Base-by-base conservation (phyloP, 208 protist genomes). In the Acanthamoeba culbertsoni region DNA sequence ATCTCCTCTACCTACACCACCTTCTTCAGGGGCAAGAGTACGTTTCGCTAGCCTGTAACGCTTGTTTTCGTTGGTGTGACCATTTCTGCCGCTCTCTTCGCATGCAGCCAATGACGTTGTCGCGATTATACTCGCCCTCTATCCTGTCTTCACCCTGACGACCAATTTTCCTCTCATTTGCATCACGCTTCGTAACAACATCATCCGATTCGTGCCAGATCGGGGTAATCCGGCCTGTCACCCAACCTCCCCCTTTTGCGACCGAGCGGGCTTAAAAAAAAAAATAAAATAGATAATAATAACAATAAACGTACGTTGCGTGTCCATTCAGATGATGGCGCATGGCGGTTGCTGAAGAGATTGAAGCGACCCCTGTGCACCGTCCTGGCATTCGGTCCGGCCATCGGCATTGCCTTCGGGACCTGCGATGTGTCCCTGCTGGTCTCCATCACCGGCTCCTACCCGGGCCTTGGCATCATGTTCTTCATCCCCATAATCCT, bases 111-210 rank as follows among this genome's bases (percentile, higher is more conserved):
- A 59, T 26, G 33, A 42, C 2, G 55, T 95, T 10, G 55, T 96
- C 55, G 95, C 90, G n/a, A 68, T 46, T 31, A 95, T 96, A 33
- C 86, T 96, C 53, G 33, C 77, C 48, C 63, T 96, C 16, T 96
- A 95, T 48, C 95, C 95, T 48, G 95, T 96, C n/a, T 96, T 96
- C 62, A 96, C 95, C 37, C 51, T 96, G 31, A 95, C 95, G 26
- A 95, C 95, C 16, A 96, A 96, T 48, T 96, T 95, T 59, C 93
- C 95, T 55, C 46, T 96, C 14, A 96, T 96, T 45, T 77, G 75
- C 28, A 96, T 96, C 86, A 96, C 95, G 4, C 73, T 96, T 12
- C 82, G 95, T 57, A 96, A 96, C 65, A 96, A 96, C 86, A 16
- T 96, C 40, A 91, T 90, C 42, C 71, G 77, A 31, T 65, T 96